Evolutionary conservation across 768 basidiomycete genomes (phyloP).

Genomic region (Basidioascus undulatus): DNA sequence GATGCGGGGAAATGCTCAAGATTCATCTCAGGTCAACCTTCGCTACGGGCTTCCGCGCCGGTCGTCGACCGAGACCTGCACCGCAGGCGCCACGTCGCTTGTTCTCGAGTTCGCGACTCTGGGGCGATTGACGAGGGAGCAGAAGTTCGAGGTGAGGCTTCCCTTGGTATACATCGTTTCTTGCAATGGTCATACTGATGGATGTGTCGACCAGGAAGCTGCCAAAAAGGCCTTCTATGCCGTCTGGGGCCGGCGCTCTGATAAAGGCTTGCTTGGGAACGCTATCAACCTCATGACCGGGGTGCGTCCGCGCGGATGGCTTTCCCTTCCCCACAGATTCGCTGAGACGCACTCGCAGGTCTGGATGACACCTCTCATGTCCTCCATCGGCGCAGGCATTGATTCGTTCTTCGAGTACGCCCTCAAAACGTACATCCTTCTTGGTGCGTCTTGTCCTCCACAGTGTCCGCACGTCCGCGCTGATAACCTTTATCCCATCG

Average conservation of each 20-base stretch:
- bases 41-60: constrained; percentile 48
- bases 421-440: constrained; percentile 72
- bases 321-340: background rate
- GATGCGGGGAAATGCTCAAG: background rate
- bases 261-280: constrained; percentile 68
- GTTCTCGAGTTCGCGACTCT: constrained; percentile 86
- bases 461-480: background rate
- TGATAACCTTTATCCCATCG: constrained; percentile 11
- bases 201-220: constrained; percentile 24
- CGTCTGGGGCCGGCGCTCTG: constrained; percentile 73
- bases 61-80: constrained; percentile 66
- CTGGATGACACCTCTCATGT: constrained; percentile 54
- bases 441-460: constrained; percentile 27
- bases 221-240: constrained; percentile 80
- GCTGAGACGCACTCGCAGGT: constrained; percentile 20
- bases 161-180: background rate
- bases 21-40: constrained; percentile 40
- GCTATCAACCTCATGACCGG: constrained; percentile 44
- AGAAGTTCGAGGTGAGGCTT: constrained; percentile 40
- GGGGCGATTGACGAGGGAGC: constrained; percentile 70
- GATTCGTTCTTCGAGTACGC: constrained; percentile 93
- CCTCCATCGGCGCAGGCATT: constrained; percentile 74
- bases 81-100: constrained; percentile 77
- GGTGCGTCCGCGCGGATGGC: background rate
- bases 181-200: background rate